Conservation (phyloP, 495 filamentous ascomycete genomes). For the Trichoderma parareesei region DNA sequence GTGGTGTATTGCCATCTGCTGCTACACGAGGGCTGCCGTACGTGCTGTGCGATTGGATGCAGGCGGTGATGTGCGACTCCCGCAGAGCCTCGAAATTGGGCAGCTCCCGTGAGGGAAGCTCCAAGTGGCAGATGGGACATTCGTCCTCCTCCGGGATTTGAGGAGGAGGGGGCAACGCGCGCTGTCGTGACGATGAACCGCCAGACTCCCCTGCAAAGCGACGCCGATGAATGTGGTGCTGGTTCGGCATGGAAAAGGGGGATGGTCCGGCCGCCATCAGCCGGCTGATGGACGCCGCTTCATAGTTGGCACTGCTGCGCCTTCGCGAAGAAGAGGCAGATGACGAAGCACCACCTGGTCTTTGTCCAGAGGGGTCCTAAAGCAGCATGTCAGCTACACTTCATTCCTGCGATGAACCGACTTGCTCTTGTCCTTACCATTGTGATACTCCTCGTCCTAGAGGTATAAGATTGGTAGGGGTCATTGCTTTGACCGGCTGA, state of each 20-base stretch:
- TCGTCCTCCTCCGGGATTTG: conserved; percentile 72
- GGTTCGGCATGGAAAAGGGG: neutral
- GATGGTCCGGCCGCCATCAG: neutral
- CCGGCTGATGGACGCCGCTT: neutral
- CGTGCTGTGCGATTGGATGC: conserved; percentile 52
- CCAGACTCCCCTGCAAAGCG: conserved; percentile 19
- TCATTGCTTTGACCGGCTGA: conserved; percentile 6
- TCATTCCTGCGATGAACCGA: neutral
- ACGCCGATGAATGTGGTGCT: neutral
- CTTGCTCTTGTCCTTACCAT: conserved; percentile 27
- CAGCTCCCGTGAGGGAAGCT: conserved; percentile 58
- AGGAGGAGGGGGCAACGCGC: conserved; percentile 18
- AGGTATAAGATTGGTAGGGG: conserved; percentile 4
- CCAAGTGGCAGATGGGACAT: conserved; percentile 78
- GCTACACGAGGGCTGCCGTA: conserved; percentile 21
- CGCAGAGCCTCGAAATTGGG: conserved; percentile 53
- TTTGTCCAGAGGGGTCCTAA: conserved; percentile 1
- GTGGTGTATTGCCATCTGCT: conserved; percentile 14
- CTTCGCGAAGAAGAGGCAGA: neutral
- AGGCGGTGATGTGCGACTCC: conserved; percentile 68
- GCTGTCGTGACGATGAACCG: conserved; percentile 16
- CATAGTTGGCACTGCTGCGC: conserved; percentile 5
- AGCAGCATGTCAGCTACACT: neutral
- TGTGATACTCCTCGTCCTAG: conserved; percentile 36
- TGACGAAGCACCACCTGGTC: neutral